Conservation (phyloP, 202 grass and related monocot genomes). For the Eragrostis tef region DNA sequence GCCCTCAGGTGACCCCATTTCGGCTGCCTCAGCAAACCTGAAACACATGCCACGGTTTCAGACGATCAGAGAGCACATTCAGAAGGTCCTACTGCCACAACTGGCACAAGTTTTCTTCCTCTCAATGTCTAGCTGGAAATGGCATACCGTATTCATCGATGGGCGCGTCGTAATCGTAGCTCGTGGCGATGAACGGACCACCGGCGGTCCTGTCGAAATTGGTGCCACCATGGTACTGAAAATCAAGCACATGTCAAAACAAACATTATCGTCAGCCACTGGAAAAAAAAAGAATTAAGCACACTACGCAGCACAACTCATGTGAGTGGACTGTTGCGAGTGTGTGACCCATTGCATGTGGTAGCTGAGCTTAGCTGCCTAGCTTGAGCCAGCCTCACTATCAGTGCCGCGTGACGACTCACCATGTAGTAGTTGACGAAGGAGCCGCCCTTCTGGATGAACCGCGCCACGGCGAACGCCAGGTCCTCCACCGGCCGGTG, state of each 20-base stretch:
- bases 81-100: background rate
- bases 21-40: conserved; percentile 81
- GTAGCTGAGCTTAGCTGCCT: background rate
- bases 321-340: background rate
- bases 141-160: conserved; percentile 88
- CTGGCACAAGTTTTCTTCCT: background rate
- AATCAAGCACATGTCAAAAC: conserved; percentile 20
- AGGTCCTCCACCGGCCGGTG: conserved; percentile 89
- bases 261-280: background rate
- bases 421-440: conserved; percentile 99
- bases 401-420: conserved; percentile 20
- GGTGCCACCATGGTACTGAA: conserved; percentile 96
- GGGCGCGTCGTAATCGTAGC: conserved; percentile 94
- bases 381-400: background rate
- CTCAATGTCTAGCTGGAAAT: background rate
- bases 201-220: conserved; percentile 92
- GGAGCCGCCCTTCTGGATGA: conserved; percentile 95
- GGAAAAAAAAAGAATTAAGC: background rate
- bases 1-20: conserved; percentile 94
- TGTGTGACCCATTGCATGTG: conserved; percentile 19
- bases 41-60: background rate
- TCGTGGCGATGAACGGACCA: conserved; percentile 95
- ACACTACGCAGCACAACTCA: background rate
- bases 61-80: background rate
- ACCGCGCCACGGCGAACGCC: conserved; percentile 87